Conservation (phyloP, 78 protist species). For the Pigoraptor vietnamica region DNA sequence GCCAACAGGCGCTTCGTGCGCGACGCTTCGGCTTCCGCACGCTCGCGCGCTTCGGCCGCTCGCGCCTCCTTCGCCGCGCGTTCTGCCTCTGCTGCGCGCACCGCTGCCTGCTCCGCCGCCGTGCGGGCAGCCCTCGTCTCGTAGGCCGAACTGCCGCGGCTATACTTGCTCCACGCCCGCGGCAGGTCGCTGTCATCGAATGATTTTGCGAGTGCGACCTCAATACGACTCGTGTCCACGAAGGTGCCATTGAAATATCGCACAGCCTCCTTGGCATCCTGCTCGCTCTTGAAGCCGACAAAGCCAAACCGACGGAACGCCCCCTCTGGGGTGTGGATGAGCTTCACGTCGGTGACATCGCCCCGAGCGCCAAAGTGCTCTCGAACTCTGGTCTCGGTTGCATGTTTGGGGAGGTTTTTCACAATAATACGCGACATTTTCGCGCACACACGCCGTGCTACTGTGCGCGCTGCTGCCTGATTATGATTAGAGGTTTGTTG, state of each 20-base stretch:
- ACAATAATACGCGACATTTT: constrained; percentile 36
- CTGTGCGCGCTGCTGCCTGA: too few relatives aligned
- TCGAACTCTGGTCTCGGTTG: constrained; percentile 36
- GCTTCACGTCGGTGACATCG: constrained; percentile 54
- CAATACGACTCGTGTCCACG: constrained; percentile 74
- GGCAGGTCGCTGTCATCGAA: not conserved
- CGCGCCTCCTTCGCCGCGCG: not conserved
- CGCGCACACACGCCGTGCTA: too few relatives aligned
- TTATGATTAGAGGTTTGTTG: too few relatives aligned
- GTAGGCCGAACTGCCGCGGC: constrained; percentile 40
- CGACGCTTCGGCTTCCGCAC: not conserved
- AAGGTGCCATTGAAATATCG: constrained; percentile 55
- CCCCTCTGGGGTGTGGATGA: constrained; percentile 18
- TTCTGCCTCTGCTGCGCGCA: not conserved
- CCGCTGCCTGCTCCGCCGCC: not conserved
- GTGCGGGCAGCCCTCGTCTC: not conserved
- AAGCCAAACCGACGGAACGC: constrained; percentile 84
- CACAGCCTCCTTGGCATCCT: constrained; percentile 70
- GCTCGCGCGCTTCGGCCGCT: not conserved
- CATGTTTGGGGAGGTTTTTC: constrained; percentile 49
- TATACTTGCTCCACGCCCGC: constrained; percentile 60
- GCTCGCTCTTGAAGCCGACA: constrained; percentile 71
- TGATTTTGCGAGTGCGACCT: constrained; percentile 64
- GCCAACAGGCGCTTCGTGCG: not conserved
- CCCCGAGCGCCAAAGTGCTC: constrained; percentile 45